These are phyloP conservation scores for Parascedosporium putredinis DNA, from an alignment of 2,329 filamentous ascomycete genomes.

Conservation along the genomic window DNA sequence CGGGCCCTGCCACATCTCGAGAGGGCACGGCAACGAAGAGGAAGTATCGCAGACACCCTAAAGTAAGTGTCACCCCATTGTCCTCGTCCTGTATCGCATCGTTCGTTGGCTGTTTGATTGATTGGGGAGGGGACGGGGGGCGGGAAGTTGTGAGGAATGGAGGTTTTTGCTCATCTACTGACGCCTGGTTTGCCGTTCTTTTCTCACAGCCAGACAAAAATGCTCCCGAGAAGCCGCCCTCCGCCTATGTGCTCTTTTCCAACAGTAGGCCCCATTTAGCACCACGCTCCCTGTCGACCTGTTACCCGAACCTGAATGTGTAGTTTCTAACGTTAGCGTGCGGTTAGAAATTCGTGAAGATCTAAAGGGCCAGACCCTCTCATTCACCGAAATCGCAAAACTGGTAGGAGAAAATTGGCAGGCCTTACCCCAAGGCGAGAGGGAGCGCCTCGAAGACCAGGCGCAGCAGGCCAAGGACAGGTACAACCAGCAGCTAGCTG, in stretches of 20 bases:
- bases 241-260: conserved; percentile 77
- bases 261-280: conserved; percentile 56
- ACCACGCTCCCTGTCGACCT: conserved; percentile 1
- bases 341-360: conserved; percentile 62
- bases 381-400: conserved; percentile 77
- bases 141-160: no score
- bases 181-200: no score
- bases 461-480: conserved; percentile 65
- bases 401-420: conserved; percentile 77
- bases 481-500: conserved; percentile 60
- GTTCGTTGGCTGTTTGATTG: no score
- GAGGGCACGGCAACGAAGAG: conserved; percentile 43
- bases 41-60: conserved; percentile 69
- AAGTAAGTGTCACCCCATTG: conserved; percentile 37
- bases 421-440: conserved; percentile 52
- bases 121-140: no score
- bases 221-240: conserved; percentile 69
- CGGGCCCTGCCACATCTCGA: conserved; percentile 26
- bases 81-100: no score
- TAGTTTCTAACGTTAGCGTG: neutral
- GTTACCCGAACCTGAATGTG: neutral
- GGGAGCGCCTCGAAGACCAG: conserved; percentile 62
- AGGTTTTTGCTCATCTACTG: no score
- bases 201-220: conserved; percentile 69
- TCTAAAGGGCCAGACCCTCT: conserved; percentile 63